Base-by-base conservation (phyloP, 2,329 filamentous ascomycete species). In the Thielaviopsis populi region DNA sequence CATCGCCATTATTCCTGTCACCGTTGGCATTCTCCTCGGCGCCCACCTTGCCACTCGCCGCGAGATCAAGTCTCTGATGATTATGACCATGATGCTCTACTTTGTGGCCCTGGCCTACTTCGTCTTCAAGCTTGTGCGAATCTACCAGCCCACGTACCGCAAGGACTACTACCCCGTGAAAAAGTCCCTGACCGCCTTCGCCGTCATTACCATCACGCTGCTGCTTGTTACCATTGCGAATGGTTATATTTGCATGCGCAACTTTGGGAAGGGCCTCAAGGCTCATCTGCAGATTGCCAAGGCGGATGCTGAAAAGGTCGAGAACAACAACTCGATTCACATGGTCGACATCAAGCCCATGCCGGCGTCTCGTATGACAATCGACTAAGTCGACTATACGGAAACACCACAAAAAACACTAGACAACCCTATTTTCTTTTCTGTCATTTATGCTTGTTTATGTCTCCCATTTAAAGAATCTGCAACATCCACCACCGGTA, bases 41-140 rank as follows among this genome's bases (percentile, higher is more conserved):
- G 92, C 92, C 40, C 91, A 88, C 60, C 90, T 81, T 75, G 95
- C 89, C 75, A 91, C 70, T 17, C 86, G 89, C 59, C 84, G 84
- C 68, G 94, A 99, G 74, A 91, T 85, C 71, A 86, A 85, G 69
- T 66, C 79, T 11, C 91, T 92, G 72, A 95, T 95, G 84, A 75
- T 85, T 63, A 71, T 78, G 68, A 84, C 90, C 71, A 92, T 97
- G 70, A 77, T 91, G 62, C 81, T 96, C 65, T 96, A 95, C 75
- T 85, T 96, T 68, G 90, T 87, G 67, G 92, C 86, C 46, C 82
- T 97, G 68, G 89, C 86, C 65, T 99, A 97, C 78, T 99, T 99
- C 79, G 82, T 96, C 72, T 99, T 96, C 83, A 99, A 99, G 80
- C 84, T 99, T 63, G 87, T 94, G 66, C 89, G 94, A 72, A 99